Evolutionary conservation across 768 basidiomycete genomes (phyloP).

Genomic region (Lactarius sp.): DNA sequence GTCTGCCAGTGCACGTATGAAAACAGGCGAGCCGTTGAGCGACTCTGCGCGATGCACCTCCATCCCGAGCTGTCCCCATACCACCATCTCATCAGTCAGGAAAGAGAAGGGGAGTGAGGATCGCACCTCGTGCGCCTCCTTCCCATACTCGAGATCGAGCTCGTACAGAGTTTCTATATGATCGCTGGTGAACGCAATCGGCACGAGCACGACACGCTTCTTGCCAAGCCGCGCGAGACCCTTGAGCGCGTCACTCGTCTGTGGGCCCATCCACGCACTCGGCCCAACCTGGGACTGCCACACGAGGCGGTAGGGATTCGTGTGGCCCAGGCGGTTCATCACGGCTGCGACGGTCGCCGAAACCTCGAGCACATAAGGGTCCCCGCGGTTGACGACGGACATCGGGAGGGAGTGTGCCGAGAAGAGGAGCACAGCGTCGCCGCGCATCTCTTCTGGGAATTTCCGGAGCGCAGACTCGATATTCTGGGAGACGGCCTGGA

Average conservation of each 20-base stretch:
- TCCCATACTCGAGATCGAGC: constrained; percentile 88
- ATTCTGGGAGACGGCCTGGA: constrained; percentile 85
- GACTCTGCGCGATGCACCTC: constrained; percentile 86
- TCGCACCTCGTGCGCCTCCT: constrained; percentile 84
- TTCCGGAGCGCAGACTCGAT: constrained; percentile 76
- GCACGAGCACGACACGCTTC: constrained; percentile 78
- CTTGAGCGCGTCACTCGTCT: constrained; percentile 88
- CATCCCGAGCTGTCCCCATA: constrained; percentile 67
- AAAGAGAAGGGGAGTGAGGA: neutral
- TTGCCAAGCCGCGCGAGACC: constrained; percentile 71
- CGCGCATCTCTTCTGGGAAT: constrained; percentile 66
- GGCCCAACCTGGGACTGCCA: constrained; percentile 99
- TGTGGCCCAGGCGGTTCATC: constrained; percentile 77
- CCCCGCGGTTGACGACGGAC: constrained; percentile 97
- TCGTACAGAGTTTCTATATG: constrained; percentile 99
- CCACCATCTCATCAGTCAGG: constrained; percentile 1
- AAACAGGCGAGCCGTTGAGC: constrained; percentile 92
- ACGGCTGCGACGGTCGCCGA: constrained; percentile 91
- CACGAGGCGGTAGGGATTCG: constrained; percentile 86
- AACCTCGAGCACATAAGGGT: constrained; percentile 95
- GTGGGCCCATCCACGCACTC: constrained; percentile 96
- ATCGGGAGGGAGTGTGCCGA: constrained; percentile 97
- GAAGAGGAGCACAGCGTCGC: constrained; percentile 81
- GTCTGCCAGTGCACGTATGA: constrained; percentile 92
- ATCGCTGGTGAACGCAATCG: constrained; percentile 98